Evolutionary conservation across 2,329 filamentous ascomycete genomes (phyloP).

Genomic region (Septoria linicola): DNA sequence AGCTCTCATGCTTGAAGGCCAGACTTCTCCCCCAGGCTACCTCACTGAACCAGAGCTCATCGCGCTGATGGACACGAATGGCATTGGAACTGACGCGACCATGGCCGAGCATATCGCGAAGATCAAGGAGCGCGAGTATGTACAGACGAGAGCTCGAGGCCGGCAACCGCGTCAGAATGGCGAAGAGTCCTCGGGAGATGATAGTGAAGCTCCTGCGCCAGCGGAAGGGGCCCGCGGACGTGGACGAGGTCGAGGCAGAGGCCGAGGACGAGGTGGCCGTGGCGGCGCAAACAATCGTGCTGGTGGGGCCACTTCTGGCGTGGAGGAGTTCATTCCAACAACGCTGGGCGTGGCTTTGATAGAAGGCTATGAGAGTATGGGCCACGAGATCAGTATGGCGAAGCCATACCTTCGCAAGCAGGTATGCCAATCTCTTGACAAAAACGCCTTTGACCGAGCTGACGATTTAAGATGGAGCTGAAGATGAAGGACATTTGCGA

Average conservation of each 20-base stretch:
- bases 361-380: conserved; percentile 91
- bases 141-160: conserved; percentile 60
- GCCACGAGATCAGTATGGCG: conserved; percentile 85
- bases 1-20: conserved; percentile 85
- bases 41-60: conserved; percentile 95
- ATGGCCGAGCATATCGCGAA: conserved; percentile 99
- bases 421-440: conserved; percentile 39
- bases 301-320: conserved; percentile 46
- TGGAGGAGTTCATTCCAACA: conserved; percentile 90
- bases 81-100: conserved; percentile 95
- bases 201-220: conserved; percentile 40
- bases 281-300: conserved; percentile 51
- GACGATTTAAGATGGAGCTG: conserved; percentile 68
- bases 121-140: conserved; percentile 88
- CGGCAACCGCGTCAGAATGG: conserved; percentile 32
- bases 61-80: conserved; percentile 95
- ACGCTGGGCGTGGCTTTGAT: conserved; percentile 88
- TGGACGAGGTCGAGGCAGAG: conserved; percentile 39
- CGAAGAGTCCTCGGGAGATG: conserved; percentile 30
- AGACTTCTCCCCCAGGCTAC: conserved; percentile 79
- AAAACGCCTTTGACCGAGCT: conserved; percentile 16
- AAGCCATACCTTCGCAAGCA: conserved; percentile 97
- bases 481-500: conserved; percentile 97
- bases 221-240: conserved; percentile 34
- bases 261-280: conserved; percentile 49